Conservation (phyloP, 805 yeast genomes). For the Wilhelminamyces savonicus region DNA sequence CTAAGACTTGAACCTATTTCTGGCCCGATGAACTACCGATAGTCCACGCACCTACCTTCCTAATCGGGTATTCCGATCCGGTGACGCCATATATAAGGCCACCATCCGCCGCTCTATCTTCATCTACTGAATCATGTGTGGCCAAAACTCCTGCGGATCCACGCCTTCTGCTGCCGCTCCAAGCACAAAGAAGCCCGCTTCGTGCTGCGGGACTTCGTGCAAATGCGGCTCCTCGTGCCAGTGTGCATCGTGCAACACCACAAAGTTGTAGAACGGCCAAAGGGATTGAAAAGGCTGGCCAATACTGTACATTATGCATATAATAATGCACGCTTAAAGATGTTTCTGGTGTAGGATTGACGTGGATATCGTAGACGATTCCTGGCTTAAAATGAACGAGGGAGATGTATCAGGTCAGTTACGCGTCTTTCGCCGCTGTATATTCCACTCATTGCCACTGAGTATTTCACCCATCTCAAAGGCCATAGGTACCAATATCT, state of each 20-base stretch:
- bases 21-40: no score
- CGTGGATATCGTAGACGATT: no score
- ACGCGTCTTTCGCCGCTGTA: no score
- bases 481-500: no score
- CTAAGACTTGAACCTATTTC: no score
- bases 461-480: no score
- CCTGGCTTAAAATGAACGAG: no score
- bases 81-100: background rate
- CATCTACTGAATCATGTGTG: background rate
- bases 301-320: background rate
- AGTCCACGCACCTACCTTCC: conserved; percentile 1
- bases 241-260: conserved; percentile 37
- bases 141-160: conserved; percentile 3
- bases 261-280: conserved; percentile 22
- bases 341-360: no score
- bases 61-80: conserved; percentile 1
- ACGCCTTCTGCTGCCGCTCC: conserved; percentile 11
- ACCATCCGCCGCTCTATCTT: background rate
- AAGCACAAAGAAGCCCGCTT: conserved; percentile 5
- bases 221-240: conserved; percentile 36
- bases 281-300: background rate
- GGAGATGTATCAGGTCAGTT: no score
- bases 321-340: background rate
- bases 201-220: conserved; percentile 34
- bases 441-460: no score